Evolutionary conservation across 129 eudicot species (phyloP), one percentile per base, ranked within the genome.

Genomic region (Chrysanthemum lavandulifolium): DNA sequence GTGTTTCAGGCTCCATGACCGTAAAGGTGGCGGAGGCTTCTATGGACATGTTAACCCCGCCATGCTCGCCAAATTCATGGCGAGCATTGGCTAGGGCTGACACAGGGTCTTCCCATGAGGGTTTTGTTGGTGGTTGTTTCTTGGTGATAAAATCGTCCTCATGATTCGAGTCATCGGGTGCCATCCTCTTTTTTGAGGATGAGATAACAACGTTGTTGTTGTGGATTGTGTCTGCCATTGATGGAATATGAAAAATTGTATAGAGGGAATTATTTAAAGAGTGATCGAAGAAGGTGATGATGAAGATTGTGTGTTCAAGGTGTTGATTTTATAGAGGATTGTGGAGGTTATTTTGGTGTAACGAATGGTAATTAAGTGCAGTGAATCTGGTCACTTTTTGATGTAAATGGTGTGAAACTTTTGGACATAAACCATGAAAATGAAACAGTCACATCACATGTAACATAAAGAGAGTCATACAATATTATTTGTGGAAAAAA

Each of bases 21-120:
- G 89, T 87, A 84, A 87, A 87, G 13, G 94, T 87, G 74, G 94
- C 94, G 73, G 94, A 87, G 49, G 90, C 94, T 49, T 87, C 94
- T 65, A 87, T 85, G 5, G 94, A 87, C 94, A 87, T 87, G 89
- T 87, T 87, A 18, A 87, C 89, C 9, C 94, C 94, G 11, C 94
- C 94, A 67, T 87, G 94, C 66, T 87, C 94, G 3, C 94, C 90
- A 33, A 87, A 87, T 62, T 87, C 90, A 72, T 87, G 94, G 77
- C 90, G 87, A 1, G 84, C 84, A 63, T 79, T 85, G 64, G 94
- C 94, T 9, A 87, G 15, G 2, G 87, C 85, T 0, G 67, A 75
- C 0, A 59, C 81, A 1, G 90, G 94, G 78, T 87, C 93, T 7
- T 78, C 89, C 81, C 79, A 73, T 12, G 57, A 65, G 52, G 82